Percentiles rank a stretch among this genome's conserved stretches.
phyloP scores from a whole-genome alignment of 352 stramenopile genomes.

The Thraustochytrium sp. region DNA sequence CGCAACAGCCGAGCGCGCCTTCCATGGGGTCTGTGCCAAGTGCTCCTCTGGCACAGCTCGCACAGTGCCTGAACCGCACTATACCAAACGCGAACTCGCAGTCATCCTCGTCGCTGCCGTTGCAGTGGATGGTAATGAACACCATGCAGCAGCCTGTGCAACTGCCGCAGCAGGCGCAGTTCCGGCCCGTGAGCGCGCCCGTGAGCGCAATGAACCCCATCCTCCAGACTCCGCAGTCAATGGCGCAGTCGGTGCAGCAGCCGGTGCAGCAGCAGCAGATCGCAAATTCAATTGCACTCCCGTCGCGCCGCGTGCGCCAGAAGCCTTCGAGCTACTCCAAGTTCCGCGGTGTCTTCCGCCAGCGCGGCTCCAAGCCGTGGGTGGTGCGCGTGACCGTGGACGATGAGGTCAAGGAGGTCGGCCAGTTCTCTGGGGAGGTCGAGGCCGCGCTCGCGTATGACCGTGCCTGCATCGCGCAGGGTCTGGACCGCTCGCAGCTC shows the following conservation, averaged over 20 bases:
- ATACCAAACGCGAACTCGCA: no score
- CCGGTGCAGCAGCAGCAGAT: neutral
- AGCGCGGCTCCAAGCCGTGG: slow-evolving; percentile 15
- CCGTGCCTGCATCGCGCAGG: neutral
- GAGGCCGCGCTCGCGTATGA: slow-evolving; percentile 29
- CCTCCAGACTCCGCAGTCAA: neutral
- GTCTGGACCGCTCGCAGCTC: neutral
- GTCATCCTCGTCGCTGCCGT: no score
- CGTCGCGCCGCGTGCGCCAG: slow-evolving; percentile 8
- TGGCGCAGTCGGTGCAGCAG: neutral
- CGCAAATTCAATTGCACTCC: neutral
- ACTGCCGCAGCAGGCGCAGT: neutral
- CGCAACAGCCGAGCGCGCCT: no score
- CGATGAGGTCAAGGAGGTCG: slow-evolving; percentile 15
- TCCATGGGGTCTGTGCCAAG: no score
- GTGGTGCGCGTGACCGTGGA: neutral
- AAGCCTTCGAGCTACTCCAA: slow-evolving; percentile 19
- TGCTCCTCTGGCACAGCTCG: neutral
- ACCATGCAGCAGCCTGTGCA: neutral
- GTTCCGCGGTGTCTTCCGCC: slow-evolving; percentile 4
- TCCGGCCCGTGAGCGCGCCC: neutral
- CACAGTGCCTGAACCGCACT: no score
- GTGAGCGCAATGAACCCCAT: neutral
- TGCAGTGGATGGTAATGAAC: no score
- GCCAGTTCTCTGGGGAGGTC: neutral